Conservation (phyloP, 2,329 filamentous ascomycete species). For the Pseudogymnoascus sp. region DNA sequence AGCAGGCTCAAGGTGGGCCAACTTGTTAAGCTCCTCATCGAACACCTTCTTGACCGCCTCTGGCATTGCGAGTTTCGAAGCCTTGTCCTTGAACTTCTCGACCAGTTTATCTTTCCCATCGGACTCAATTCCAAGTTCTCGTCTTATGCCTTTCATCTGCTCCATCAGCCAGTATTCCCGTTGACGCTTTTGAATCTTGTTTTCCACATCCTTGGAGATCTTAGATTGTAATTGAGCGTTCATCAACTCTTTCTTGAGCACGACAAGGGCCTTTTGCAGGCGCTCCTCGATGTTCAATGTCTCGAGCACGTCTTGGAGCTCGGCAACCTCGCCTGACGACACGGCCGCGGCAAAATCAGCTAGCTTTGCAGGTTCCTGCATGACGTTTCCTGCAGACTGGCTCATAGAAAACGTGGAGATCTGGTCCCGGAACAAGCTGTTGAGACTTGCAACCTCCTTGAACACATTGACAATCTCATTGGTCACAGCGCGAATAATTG, state of each 20-base stretch:
- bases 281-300: slow-evolving; percentile 87
- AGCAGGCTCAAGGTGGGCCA: slow-evolving; percentile 87
- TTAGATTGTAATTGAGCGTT: slow-evolving; percentile 95
- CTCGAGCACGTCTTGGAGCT: slow-evolving; percentile 85
- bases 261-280: slow-evolving; percentile 81
- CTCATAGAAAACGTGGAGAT: slow-evolving; percentile 96
- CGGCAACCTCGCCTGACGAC: slow-evolving; percentile 83
- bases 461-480: slow-evolving; percentile 99
- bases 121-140: slow-evolving; percentile 91
- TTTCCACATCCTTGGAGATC: slow-evolving; percentile 95
- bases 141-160: slow-evolving; percentile 97
- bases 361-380: slow-evolving; percentile 86
- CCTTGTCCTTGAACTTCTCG: slow-evolving; percentile 95
- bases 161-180: slow-evolving; percentile 99
- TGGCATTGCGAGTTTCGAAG: slow-evolving; percentile 88
- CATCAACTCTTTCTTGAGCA: slow-evolving; percentile 97
- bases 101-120: slow-evolving; percentile 98
- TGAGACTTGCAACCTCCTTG: slow-evolving; percentile 91
- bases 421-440: slow-evolving; percentile 91
- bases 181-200: slow-evolving; percentile 93
- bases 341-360: slow-evolving; percentile 97
- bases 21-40: slow-evolving; percentile 95
- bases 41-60: slow-evolving; percentile 96
- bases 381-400: slow-evolving; percentile 88
- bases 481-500: slow-evolving; percentile 81